These are phyloP conservation scores for Claviceps fusiformis DNA, from an alignment of 2,329 filamentous ascomycete genomes.

Conservation along the genomic window DNA sequence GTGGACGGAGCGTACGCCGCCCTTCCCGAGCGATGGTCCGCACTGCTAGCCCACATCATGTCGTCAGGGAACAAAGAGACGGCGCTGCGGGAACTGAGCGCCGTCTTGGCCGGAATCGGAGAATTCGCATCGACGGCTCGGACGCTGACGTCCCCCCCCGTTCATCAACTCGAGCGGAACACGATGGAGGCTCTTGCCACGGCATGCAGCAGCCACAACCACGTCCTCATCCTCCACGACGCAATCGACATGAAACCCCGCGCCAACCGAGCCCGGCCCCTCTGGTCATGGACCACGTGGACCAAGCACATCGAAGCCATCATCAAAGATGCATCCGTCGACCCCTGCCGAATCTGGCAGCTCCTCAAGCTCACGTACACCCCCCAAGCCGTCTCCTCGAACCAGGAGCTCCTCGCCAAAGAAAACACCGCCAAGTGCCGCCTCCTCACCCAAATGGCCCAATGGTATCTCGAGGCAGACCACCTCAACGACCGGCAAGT, in stretches of 20 bases:
- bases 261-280: slow-evolving; percentile 1
- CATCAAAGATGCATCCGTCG: slow-evolving; percentile 18
- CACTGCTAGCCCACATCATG: slow-evolving; percentile 6
- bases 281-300: slow-evolving; percentile 23
- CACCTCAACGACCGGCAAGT: slow-evolving; percentile 17
- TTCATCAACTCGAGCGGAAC: slow-evolving; percentile 4
- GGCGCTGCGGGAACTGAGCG: slow-evolving; percentile 8
- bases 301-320: slow-evolving; percentile 17
- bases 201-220: slow-evolving; percentile 12
- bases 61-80: not conserved
- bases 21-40: slow-evolving; percentile 10
- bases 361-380: slow-evolving; percentile 11
- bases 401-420: not conserved
- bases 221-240: slow-evolving; percentile 14
- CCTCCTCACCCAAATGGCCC: slow-evolving; percentile 18
- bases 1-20: slow-evolving; percentile 6
- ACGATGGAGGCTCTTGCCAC: slow-evolving; percentile 8
- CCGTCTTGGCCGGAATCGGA: slow-evolving; percentile 6
- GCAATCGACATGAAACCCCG: slow-evolving; percentile 3
- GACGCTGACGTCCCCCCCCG: slow-evolving; percentile 4
- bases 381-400: not conserved
- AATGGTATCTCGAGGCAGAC: slow-evolving; percentile 16
- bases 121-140: slow-evolving; percentile 7
- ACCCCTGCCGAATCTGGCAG: slow-evolving; percentile 14
- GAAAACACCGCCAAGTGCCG: slow-evolving; percentile 12